A percentile compares a stretch with the other conserved stretches of the same genome.
Conservation (phyloP, 805 yeast species). For the Zygosaccharomyces bisporus region DNA sequence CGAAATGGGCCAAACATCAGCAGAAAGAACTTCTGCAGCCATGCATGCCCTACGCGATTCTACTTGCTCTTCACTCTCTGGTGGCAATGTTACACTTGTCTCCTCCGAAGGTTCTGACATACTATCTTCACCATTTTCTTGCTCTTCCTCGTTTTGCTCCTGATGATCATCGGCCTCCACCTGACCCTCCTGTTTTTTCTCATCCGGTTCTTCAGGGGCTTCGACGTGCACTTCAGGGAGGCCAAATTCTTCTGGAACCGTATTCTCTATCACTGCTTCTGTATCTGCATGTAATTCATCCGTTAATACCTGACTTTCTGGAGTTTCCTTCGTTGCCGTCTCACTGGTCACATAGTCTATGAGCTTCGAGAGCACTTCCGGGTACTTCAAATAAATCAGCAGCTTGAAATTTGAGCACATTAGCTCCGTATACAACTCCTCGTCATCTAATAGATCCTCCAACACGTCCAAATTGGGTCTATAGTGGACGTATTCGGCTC, state of each 20-base stretch:
- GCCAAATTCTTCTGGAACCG: conserved; percentile 11
- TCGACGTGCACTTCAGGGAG: conserved; percentile 8
- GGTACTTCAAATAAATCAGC: conserved; percentile 74
- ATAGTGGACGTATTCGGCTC: conserved; percentile 36
- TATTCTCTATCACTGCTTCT: conserved; percentile 14
- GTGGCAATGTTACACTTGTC: conserved; percentile 28
- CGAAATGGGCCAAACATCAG: conserved; percentile 91
- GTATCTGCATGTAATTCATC: conserved; percentile 17
- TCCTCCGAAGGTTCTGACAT: conserved; percentile 33
- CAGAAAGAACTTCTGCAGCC: conserved; percentile 84
- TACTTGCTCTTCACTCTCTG: conserved; percentile 39
- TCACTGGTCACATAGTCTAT: conserved; percentile 59
- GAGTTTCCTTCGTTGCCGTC: conserved; percentile 30
- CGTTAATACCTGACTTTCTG: conserved; percentile 17
- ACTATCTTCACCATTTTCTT: conserved; percentile 26
- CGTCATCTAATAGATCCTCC: conserved; percentile 68
- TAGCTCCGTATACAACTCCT: conserved; percentile 68
- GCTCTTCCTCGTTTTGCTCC: conserved; percentile 16
- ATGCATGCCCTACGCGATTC: conserved; percentile 52
- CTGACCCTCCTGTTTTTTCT: conserved; percentile 8
- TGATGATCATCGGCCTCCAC: conserved; percentile 13
- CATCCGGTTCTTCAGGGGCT: conserved; percentile 5
- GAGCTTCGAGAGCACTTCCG: conserved; percentile 64
- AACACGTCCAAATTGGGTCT: conserved; percentile 42
- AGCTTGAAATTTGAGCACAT: conserved; percentile 69